Base-by-base conservation (phyloP, 768 basidiomycete species). In the Panaeolus cyanescens region DNA sequence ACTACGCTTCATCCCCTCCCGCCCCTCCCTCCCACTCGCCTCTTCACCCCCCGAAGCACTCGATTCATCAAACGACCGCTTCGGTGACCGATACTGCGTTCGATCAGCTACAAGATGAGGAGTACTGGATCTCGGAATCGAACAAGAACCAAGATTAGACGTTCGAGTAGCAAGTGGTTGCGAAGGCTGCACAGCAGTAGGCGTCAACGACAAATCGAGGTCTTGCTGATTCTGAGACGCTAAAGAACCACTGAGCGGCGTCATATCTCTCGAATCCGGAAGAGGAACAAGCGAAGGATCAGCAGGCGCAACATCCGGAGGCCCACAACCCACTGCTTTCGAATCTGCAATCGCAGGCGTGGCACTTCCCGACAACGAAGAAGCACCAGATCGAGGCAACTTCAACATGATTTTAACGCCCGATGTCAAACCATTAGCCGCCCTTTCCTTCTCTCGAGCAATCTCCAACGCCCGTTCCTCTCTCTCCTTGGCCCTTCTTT, bases 41-140 rank as follows among this genome's bases (percentile, higher is more conserved):
- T 32, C 42, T 19, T 19, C 56, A 6, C 34, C 36, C 4, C 30
- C 28, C 42, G 45, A 50, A 8, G 71, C 70, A 57, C 71, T 71
- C 20, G 73, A 74, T 59, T 77, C 74, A 59, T 75, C 75, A 59
- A 77, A 75, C 0, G 76, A 70, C 19, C 77, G 66, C 67, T 75
- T 75, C 12, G 74, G 74, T n/a, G 68, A 67, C 20, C 68, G 64
- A n/a, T 64, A 64, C 12, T 68, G 66, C 6, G 60, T 54, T 55
- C 64, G 62, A 63, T 59, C 36, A 36, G 58, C 34, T 34, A 59
- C 32, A 50, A 57, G 61, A 64, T 67, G 66, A 12, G 62, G 65
- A 12, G 62, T 62, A 37, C 59, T 62, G 4, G 64, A 42, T 0
- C 45, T 61, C 28, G 64, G 58, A 6, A 54, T n/a, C 30, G 55